phyloP scores from a whole-genome alignment of 352 stramenopile genomes.

The Pythium insidiosum region DNA sequence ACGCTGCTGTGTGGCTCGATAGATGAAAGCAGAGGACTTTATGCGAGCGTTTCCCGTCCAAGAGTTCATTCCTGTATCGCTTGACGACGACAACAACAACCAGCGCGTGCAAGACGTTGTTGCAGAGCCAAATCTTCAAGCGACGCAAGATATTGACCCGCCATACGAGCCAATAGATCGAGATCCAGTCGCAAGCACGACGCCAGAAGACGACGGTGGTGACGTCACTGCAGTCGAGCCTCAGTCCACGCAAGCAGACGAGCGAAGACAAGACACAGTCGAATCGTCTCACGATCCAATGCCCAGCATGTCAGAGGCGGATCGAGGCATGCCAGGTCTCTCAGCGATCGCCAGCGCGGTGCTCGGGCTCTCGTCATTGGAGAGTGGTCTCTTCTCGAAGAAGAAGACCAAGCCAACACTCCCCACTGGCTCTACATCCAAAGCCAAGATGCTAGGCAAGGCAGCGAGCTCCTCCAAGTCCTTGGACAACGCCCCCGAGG shows the following conservation, averaged over 20 bases:
- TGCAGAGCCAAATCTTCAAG: too few relatives aligned
- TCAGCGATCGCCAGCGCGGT: conserved; percentile 46
- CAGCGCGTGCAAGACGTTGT: not conserved
- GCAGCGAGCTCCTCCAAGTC: not conserved
- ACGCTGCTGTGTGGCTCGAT: too few relatives aligned
- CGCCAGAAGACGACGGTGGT: not conserved
- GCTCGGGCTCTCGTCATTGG: conserved; percentile 39
- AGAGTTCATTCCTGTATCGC: conserved; percentile 40
- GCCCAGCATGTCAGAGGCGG: too few relatives aligned
- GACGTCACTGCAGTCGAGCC: not conserved
- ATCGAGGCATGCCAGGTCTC: conserved; percentile 1
- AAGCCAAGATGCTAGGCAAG: conserved; percentile 10
- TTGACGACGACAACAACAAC: not conserved
- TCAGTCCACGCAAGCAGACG: too few relatives aligned
- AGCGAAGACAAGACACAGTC: too few relatives aligned
- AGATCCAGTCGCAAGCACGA: not conserved
- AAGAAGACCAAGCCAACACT: conserved; percentile 10
- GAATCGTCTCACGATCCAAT: too few relatives aligned
- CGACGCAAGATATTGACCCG: not conserved
- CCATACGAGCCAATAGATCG: not conserved
- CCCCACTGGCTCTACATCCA: not conserved
- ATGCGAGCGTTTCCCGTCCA: conserved; percentile 65
- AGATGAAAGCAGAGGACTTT: conserved; percentile 47
- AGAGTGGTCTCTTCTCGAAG: conserved; percentile 28
- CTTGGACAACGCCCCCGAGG: not conserved